Percentiles rank a stretch among this genome's conserved stretches.
Evolutionary conservation across 352 stramenopile species (phyloP).

Genomic region (Peronospora farinosa): DNA sequence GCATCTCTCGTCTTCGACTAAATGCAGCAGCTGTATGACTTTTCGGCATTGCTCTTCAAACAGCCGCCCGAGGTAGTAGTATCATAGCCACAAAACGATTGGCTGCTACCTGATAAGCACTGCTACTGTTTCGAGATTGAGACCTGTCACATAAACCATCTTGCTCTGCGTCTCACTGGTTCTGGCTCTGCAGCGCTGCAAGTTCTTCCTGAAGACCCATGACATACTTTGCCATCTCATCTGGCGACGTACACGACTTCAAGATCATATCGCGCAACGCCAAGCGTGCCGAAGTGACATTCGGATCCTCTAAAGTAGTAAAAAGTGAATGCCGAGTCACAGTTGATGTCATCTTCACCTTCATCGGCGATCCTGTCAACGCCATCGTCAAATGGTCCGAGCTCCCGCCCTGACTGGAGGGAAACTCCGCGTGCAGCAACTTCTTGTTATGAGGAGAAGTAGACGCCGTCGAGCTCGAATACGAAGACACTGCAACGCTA

Average conservation of each 20-base stretch:
- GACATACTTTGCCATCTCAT: slow-evolving; percentile 54
- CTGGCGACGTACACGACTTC: slow-evolving; percentile 40
- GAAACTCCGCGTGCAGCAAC: slow-evolving; percentile 31
- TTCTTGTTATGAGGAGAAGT: slow-evolving; percentile 46
- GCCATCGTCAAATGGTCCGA: slow-evolving; percentile 14
- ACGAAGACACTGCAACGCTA: slow-evolving; percentile 30
- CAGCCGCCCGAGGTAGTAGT: too few species aligned
- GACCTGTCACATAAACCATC: too few species aligned
- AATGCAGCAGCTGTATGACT: too few species aligned
- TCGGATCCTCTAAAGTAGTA: slow-evolving; percentile 18
- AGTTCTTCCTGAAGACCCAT: slow-evolving; percentile 51
- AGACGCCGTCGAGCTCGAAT: slow-evolving; percentile 37
- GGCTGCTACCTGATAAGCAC: too few species aligned
- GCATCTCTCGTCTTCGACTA: too few species aligned
- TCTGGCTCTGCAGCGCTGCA: slow-evolving; percentile 34
- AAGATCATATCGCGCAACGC: slow-evolving; percentile 47
- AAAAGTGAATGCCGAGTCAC: slow-evolving; percentile 34
- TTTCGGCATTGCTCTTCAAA: too few species aligned
- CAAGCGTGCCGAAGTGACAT: slow-evolving; percentile 32
- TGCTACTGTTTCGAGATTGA: too few species aligned
- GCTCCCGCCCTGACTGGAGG: slow-evolving; percentile 5
- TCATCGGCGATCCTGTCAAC: slow-evolving; percentile 7
- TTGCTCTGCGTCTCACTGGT: slow-evolving; percentile 14
- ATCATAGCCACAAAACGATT: too few species aligned
- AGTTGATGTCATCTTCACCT: slow-evolving; percentile 12